These are phyloP conservation scores for Botrytis paeoniae DNA, from an alignment of 2,329 filamentous ascomycete species.

Conservation along the genomic window DNA sequence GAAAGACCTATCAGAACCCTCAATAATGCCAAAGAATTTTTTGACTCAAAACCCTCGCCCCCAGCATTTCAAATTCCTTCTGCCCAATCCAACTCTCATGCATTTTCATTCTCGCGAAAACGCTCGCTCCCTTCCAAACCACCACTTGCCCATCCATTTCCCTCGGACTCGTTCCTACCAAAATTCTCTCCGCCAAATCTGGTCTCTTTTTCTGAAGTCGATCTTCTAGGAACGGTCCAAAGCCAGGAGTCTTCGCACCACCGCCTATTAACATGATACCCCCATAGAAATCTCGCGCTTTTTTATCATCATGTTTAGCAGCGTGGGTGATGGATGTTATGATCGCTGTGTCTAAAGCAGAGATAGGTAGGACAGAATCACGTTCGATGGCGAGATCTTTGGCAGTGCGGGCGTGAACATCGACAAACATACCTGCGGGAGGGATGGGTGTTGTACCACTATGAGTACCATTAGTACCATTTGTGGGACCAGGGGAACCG, in stretches of 20 bases:
- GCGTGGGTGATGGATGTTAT: slow-evolving; percentile 86
- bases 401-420: slow-evolving; percentile 42
- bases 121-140: slow-evolving; percentile 94
- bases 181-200: slow-evolving; percentile 58
- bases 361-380: slow-evolving; percentile 77
- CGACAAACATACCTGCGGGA: slow-evolving; percentile 38
- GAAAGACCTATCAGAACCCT: neutral
- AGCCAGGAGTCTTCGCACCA: slow-evolving; percentile 74
- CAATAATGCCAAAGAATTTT: slow-evolving; percentile 53
- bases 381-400: slow-evolving; percentile 60
- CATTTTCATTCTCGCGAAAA: slow-evolving; percentile 79
- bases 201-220: slow-evolving; percentile 66
- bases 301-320: slow-evolving; percentile 85
- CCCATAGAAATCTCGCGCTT: slow-evolving; percentile 83
- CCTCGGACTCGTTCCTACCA: slow-evolving; percentile 70
- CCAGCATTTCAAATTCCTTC: slow-evolving; percentile 83
- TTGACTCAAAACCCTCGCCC: slow-evolving; percentile 77
- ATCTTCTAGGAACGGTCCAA: slow-evolving; percentile 81
- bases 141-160: slow-evolving; percentile 98
- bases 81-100: slow-evolving; percentile 95
- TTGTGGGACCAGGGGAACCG: slow-evolving; percentile 35
- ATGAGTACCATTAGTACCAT: slow-evolving; percentile 44
- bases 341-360: slow-evolving; percentile 84
- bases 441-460: slow-evolving; percentile 48
- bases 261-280: slow-evolving; percentile 90